phyloP scores from a whole-genome alignment of 169 alveolate species.

The Cryptosporidium muris region DNA sequence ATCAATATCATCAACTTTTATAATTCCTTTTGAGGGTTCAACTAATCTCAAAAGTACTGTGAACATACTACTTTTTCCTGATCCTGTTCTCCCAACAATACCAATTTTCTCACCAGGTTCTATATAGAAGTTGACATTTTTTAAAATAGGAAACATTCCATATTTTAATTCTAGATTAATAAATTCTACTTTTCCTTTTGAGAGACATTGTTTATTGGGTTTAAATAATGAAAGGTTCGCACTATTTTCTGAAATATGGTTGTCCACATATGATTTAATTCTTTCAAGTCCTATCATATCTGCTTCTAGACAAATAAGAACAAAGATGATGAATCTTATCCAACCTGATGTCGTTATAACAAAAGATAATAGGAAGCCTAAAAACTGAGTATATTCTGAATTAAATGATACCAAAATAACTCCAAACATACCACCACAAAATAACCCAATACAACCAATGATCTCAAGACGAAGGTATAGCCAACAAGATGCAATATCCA shows the following conservation, averaged over 20 bases:
- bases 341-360: conserved; percentile 65
- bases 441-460: conserved; percentile 43
- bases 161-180: conserved; percentile 4
- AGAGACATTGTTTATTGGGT: conserved; percentile 11
- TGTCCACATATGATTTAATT: conserved; percentile 40
- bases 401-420: conserved; percentile 34
- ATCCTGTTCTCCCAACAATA: conserved; percentile 87
- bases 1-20: conserved; percentile 80
- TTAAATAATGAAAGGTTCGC: neutral
- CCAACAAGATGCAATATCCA: conserved; percentile 58
- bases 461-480: conserved; percentile 52
- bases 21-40: conserved; percentile 84
- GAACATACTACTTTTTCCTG: conserved; percentile 84
- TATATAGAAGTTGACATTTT: conserved; percentile 59
- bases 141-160: conserved; percentile 11
- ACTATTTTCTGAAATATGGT: conserved; percentile 5
- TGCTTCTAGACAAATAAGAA: conserved; percentile 34
- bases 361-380: conserved; percentile 47
- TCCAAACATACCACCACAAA: conserved; percentile 35
- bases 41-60: conserved; percentile 75
- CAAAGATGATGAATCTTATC: conserved; percentile 40
- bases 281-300: conserved; percentile 68
- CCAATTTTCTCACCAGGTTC: conserved; percentile 80
- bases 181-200: conserved; percentile 52
- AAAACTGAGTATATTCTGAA: conserved; percentile 4